A percentile compares a stretch with the other conserved stretches of the same genome.
Evolutionary conservation across 768 basidiomycete species (phyloP).

Genomic region (Pisolithus tinctorius): DNA sequence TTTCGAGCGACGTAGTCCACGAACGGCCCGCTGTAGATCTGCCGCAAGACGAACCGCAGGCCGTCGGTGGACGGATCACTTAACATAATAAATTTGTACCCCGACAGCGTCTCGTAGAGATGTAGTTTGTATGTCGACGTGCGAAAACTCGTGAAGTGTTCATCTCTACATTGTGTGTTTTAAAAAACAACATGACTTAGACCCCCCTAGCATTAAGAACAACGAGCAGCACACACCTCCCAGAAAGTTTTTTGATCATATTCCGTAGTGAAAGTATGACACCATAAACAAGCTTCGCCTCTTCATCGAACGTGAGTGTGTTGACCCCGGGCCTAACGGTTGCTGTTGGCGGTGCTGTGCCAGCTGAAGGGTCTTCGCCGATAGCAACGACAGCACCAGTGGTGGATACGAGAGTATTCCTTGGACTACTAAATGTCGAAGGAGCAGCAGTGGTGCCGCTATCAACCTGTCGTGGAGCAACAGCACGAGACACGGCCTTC

Average conservation of each 20-base stretch:
- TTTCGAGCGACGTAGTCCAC: conserved; percentile 91
- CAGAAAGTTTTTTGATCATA: conserved; percentile 92
- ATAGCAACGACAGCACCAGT: conserved; percentile 67
- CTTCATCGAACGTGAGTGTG: conserved; percentile 89
- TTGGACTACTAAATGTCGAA: conserved; percentile 47
- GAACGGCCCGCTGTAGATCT: conserved; percentile 91
- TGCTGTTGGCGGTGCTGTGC: conserved; percentile 14
- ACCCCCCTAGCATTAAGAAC: too few species aligned
- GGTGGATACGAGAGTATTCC: conserved; percentile 57
- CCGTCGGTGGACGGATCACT: conserved; percentile 83
- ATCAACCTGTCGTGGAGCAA: conserved; percentile 32
- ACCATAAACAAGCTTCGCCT: conserved; percentile 95
- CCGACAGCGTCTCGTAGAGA: conserved; percentile 83
- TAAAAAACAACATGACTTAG: neutral
- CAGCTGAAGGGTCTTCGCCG: conserved; percentile 34
- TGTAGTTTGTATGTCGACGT: conserved; percentile 93
- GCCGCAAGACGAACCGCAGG: conserved; percentile 73
- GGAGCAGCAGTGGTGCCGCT: conserved; percentile 27
- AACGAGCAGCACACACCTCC: conserved; percentile 44
- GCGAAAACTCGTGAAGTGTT: conserved; percentile 83
- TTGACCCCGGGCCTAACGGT: conserved; percentile 28
- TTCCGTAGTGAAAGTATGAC: conserved; percentile 86
- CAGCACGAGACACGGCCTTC: conserved; percentile 71
- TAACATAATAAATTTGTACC: conserved; percentile 94
- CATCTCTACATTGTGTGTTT: conserved; percentile 52